These are phyloP conservation scores for Crithidia fasciculata DNA, from an alignment of 208 protist genomes.

Conservation along the genomic window DNA sequence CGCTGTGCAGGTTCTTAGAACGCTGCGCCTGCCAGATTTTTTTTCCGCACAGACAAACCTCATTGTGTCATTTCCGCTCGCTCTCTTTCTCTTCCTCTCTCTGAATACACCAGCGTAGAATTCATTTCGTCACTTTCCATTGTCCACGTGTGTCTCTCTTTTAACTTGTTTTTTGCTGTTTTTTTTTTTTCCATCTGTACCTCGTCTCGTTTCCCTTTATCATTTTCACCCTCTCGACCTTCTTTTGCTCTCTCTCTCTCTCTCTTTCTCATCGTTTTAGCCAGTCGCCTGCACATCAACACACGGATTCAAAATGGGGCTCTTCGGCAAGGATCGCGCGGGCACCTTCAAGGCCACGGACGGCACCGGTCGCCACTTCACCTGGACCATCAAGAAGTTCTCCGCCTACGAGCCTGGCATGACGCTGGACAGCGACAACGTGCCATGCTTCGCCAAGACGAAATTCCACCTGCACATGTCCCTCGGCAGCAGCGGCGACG, in stretches of 20 bases:
- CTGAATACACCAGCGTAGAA: neutral
- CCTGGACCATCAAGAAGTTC: slow-evolving; percentile 79
- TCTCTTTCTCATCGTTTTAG: neutral
- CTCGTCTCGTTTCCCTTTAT: neutral
- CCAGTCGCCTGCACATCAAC: neutral
- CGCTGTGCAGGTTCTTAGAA: too few species aligned
- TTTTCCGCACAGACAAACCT: too few species aligned
- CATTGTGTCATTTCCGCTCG: neutral
- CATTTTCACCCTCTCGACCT: neutral
- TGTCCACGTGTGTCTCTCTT: neutral
- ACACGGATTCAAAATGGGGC: slow-evolving; percentile 47
- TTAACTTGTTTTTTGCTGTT: slow-evolving; percentile 6
- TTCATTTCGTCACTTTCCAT: too few species aligned
- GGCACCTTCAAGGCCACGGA: slow-evolving; percentile 65
- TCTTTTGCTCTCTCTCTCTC: neutral
- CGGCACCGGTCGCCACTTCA: slow-evolving; percentile 54
- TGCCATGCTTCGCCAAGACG: slow-evolving; percentile 56
- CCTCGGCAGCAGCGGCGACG: slow-evolving; percentile 49
- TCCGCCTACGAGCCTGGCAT: slow-evolving; percentile 30
- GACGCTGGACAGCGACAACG: slow-evolving; percentile 78
- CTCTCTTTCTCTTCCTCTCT: neutral
- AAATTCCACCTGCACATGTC: slow-evolving; percentile 91
- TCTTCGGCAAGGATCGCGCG: slow-evolving; percentile 73
- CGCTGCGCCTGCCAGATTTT: too few species aligned
- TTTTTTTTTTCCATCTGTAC: slow-evolving; percentile 22